A percentile compares a stretch with the other conserved stretches of the same genome.
Evolutionary conservation across 371 early-diverging fungal genomes (phyloP).

Genomic region (Umbelopsis sp.): DNA sequence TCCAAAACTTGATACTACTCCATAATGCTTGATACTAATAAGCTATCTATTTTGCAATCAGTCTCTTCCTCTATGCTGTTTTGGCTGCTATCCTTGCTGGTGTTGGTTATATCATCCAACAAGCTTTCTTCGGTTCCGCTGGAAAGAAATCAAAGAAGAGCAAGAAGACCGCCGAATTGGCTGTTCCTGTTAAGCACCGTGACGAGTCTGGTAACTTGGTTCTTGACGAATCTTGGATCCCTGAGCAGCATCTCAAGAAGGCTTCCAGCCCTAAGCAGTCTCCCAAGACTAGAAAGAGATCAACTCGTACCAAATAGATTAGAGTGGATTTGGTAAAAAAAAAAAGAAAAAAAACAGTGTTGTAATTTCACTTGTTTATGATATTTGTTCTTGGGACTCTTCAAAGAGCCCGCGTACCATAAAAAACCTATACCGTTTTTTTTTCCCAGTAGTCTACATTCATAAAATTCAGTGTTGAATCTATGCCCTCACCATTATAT

Average conservation of each 20-base stretch:
- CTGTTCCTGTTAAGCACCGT: constrained; percentile 48
- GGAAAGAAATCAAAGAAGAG: constrained; percentile 34
- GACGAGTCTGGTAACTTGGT: constrained; percentile 56
- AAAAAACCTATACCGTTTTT: no score
- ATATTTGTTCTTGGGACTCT: not conserved
- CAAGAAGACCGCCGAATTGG: constrained; percentile 24
- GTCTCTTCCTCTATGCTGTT: constrained; percentile 47
- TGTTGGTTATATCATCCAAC: constrained; percentile 47
- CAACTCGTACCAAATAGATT: constrained; percentile 29
- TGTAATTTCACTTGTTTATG: not conserved
- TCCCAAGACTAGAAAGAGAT: constrained; percentile 51
- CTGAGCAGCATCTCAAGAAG: constrained; percentile 44
- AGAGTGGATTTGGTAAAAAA: not conserved
- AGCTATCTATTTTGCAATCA: constrained; percentile 12
- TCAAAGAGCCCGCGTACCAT: no score
- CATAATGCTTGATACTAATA: not conserved
- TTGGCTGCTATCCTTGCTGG: constrained; percentile 46
- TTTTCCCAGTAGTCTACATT: no score
- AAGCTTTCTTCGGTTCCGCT: constrained; percentile 43
- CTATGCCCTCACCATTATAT: not conserved
- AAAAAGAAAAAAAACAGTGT: not conserved
- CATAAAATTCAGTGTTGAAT: not conserved
- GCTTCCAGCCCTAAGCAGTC: constrained; percentile 39
- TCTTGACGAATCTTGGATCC: constrained; percentile 56
- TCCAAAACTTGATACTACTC: not conserved